phyloP scores from a whole-genome alignment of 2,329 filamentous ascomycete species.

The Penicillium sclerotigenum region DNA sequence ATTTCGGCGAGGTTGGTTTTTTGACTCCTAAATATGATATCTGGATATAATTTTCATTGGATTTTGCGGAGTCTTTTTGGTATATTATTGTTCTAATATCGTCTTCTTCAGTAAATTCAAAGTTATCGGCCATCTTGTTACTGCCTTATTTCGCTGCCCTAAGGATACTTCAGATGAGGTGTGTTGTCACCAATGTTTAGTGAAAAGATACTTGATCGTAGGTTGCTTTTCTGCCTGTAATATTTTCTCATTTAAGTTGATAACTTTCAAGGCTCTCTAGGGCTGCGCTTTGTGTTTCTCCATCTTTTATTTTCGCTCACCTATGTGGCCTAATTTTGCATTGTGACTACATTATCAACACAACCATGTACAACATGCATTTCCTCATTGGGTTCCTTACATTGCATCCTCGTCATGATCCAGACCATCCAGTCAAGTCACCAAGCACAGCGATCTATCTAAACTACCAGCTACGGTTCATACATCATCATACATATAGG shows the following conservation, averaged over 20 bases:
- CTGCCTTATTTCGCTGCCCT: background rate
- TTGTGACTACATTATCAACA: background rate
- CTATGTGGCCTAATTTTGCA: background rate
- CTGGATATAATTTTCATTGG: background rate
- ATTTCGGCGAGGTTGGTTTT: slow-evolving; percentile 24
- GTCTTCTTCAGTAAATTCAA: background rate
- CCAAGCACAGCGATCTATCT: background rate
- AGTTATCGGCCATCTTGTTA: background rate
- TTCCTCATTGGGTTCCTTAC: background rate
- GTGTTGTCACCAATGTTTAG: fast-evolving
- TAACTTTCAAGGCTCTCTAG: background rate
- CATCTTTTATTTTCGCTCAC: background rate
- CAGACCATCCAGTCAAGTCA: background rate
- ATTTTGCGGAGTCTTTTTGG: background rate
- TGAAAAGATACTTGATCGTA: background rate
- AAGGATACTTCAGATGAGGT: fast-evolving
- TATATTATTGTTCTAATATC: background rate
- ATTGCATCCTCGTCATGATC: background rate
- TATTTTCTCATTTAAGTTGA: background rate
- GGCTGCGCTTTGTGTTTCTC: background rate
- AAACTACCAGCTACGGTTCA: background rate
- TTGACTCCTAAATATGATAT: slow-evolving; percentile 1
- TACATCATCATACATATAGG: background rate
- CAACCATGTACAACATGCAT: background rate
- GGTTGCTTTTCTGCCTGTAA: background rate